These are phyloP conservation scores for Emmonsiellopsis sp. DNA, from an alignment of 2,329 filamentous ascomycete genomes.

Conservation along the genomic window DNA sequence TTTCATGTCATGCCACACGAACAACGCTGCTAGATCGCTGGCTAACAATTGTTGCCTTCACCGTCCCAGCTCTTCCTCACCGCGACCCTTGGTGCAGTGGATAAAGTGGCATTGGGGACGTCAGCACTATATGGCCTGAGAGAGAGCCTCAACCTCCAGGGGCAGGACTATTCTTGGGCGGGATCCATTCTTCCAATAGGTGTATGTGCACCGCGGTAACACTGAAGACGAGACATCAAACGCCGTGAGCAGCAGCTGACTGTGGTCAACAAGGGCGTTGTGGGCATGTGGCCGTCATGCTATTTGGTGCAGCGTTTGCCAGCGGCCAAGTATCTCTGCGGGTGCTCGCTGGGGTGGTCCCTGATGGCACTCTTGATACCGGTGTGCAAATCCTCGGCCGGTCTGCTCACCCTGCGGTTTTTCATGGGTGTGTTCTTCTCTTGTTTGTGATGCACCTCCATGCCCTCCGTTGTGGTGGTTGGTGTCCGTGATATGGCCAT, in stretches of 20 bases:
- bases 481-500: background rate
- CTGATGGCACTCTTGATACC: conserved; percentile 37
- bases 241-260: background rate
- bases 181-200: conserved; percentile 24
- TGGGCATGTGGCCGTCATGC: conserved; percentile 36
- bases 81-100: conserved; percentile 21
- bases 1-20: background rate
- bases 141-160: conserved; percentile 41
- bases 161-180: conserved; percentile 45
- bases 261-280: conserved; percentile 34
- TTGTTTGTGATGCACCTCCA: background rate
- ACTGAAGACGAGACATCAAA: background rate
- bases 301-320: conserved; percentile 40
- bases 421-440: conserved; percentile 21
- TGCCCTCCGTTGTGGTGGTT: background rate
- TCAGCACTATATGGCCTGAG: conserved; percentile 47
- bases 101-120: conserved; percentile 22
- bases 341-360: conserved; percentile 49
- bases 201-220: conserved; percentile 7
- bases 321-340: conserved; percentile 44
- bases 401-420: conserved; percentile 33
- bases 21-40: background rate
- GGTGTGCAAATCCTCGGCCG: conserved; percentile 39
- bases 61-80: conserved; percentile 17
- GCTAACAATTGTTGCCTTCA: background rate